phyloP scores from a whole-genome alignment of 1,284 basidiomycete genomes.

The Pulchroboletus neoregius region DNA sequence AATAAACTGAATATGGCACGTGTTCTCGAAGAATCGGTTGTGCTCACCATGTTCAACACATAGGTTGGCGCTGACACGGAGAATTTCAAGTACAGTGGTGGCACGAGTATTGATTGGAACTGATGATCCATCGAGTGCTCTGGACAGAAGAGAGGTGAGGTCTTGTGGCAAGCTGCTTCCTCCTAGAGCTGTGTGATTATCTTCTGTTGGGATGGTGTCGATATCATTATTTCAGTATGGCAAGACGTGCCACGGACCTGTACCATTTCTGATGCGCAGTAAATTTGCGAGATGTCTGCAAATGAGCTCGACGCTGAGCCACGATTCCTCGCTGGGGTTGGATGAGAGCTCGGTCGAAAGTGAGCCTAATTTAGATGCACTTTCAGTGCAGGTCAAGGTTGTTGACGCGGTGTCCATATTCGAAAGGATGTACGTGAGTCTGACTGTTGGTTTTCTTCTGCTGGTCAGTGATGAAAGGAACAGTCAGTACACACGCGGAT shows the following conservation, averaged over 20 bases:
- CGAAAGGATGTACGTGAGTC: neutral
- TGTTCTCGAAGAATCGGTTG: neutral
- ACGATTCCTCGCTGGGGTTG: conserved; percentile 38
- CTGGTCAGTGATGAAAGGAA: neutral
- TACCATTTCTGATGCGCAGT: conserved; percentile 50
- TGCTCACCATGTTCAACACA: conserved; percentile 74
- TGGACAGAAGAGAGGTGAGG: conserved; percentile 54
- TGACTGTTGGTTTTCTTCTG: neutral
- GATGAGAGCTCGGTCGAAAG: conserved; percentile 37
- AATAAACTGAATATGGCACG: conserved; percentile 1
- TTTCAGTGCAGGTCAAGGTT: conserved; percentile 24
- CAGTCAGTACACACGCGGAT: too few species aligned
- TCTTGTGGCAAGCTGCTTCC: conserved; percentile 59
- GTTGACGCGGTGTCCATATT: conserved; percentile 24
- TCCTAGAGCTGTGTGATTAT: conserved; percentile 68
- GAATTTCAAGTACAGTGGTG: conserved; percentile 56
- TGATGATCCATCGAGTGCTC: conserved; percentile 47
- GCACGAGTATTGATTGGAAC: conserved; percentile 45
- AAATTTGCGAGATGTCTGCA: conserved; percentile 59
- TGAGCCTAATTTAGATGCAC: conserved; percentile 28
- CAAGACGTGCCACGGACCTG: conserved; percentile 35
- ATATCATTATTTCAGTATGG: conserved; percentile 6
- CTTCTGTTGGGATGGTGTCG: conserved; percentile 41
- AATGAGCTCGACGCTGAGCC: conserved; percentile 49
- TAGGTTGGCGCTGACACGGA: conserved; percentile 73